Percentiles rank a stretch among this genome's conserved stretches.
Conservation (phyloP, 805 yeast species). For the Lachancea waltii region DNA sequence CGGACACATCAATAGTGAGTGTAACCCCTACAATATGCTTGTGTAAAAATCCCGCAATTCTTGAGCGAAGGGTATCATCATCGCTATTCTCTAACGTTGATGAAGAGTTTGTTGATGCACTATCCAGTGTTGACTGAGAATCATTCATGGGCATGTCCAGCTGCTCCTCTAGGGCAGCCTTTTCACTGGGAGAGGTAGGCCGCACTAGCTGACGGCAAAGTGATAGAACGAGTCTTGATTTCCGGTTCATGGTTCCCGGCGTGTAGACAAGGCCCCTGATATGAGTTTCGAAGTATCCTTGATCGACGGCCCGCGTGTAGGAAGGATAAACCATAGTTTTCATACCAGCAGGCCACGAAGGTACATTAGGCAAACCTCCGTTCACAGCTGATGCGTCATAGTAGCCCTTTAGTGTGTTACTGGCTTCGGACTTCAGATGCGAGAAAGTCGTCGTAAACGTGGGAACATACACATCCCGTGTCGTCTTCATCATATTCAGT, state of each 20-base stretch:
- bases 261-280: constrained; percentile 66
- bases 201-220: constrained; percentile 50
- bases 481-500: constrained; percentile 45
- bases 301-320: constrained; percentile 37
- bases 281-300: constrained; percentile 43
- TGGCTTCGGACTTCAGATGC: constrained; percentile 43
- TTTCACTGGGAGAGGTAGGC: constrained; percentile 26
- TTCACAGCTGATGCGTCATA: constrained; percentile 7
- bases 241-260: constrained; percentile 65
- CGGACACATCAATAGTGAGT: constrained; percentile 50
- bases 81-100: constrained; percentile 5
- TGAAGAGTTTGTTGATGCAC: constrained; percentile 18
- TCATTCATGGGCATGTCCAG: constrained; percentile 21
- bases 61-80: constrained; percentile 44
- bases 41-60: constrained; percentile 67
- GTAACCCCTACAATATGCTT: constrained; percentile 53
- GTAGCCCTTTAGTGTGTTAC: constrained; percentile 14
- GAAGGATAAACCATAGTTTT: constrained; percentile 55
- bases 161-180: constrained; percentile 30
- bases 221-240: constrained; percentile 61
- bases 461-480: constrained; percentile 55
- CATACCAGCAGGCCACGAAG: constrained; percentile 47
- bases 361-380: constrained; percentile 5
- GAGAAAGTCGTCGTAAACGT: constrained; percentile 42
- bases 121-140: constrained; percentile 17